These are phyloP conservation scores for Puccinia polysora DNA, from an alignment of 1,284 basidiomycete genomes.

Conservation along the genomic window DNA sequence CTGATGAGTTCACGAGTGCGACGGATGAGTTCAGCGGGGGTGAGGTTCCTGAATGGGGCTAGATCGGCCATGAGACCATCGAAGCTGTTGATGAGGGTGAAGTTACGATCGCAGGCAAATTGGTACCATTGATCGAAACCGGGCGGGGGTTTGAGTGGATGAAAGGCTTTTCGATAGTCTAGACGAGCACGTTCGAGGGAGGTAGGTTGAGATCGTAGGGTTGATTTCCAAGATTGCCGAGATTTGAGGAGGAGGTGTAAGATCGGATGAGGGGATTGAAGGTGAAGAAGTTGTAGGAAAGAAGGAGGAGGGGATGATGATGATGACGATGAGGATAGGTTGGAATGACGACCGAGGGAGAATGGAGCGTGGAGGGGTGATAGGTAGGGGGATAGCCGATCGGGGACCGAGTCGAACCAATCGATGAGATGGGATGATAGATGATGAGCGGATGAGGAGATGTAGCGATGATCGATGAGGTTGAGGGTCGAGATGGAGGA, in stretches of 20 bases:
- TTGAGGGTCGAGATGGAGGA: too few relatives aligned
- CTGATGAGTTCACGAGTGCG: constrained; percentile 61
- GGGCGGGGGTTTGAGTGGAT: constrained; percentile 26
- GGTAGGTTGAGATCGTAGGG: constrained; percentile 19
- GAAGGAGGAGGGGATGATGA: too few relatives aligned
- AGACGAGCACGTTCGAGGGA: constrained; percentile 6
- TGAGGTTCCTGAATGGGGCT: constrained; percentile 70
- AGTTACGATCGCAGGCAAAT: constrained; percentile 68
- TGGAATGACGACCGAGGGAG: too few relatives aligned
- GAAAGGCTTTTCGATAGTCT: not conserved
- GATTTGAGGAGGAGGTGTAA: constrained; percentile 22
- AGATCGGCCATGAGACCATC: constrained; percentile 75
- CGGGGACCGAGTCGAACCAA: too few relatives aligned
- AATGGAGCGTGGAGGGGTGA: too few relatives aligned
- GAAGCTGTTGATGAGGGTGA: constrained; percentile 84
- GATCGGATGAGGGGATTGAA: constrained; percentile 30
- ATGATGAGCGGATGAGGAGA: too few relatives aligned
- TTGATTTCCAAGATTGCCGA: constrained; percentile 26
- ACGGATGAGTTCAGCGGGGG: constrained; percentile 66
- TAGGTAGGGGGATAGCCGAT: too few relatives aligned
- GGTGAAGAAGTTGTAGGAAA: too few relatives aligned
- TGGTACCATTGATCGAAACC: constrained; percentile 64
- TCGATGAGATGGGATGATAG: too few relatives aligned
- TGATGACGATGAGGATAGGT: too few relatives aligned
- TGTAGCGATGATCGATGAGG: too few relatives aligned